A percentile compares a stretch with the other conserved stretches of the same genome.
Conservation (phyloP, 768 basidiomycete species). For the Hypholoma sublateritium region DNA sequence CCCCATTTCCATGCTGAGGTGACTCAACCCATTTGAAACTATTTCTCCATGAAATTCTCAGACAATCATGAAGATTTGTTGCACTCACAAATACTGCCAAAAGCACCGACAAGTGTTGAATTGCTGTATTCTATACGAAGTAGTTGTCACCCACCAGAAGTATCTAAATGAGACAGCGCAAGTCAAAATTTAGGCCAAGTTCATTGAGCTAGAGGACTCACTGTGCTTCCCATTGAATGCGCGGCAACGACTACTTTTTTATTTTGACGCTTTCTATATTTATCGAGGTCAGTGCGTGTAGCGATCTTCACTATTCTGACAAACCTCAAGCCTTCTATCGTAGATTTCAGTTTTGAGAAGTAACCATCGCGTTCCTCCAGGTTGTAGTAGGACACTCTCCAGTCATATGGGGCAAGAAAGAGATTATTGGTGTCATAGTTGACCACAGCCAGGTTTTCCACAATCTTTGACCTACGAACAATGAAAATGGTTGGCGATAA, state of each 20-base stretch:
- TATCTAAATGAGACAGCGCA: constrained; percentile 27
- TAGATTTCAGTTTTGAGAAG: constrained; percentile 78
- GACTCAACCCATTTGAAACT: constrained; percentile 99
- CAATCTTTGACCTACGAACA: constrained; percentile 73
- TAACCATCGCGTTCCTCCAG: constrained; percentile 91
- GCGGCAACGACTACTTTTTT: constrained; percentile 83
- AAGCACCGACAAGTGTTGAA: not conserved
- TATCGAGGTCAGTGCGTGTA: not conserved
- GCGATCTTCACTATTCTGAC: not conserved
- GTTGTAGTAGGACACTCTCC: constrained; percentile 87
- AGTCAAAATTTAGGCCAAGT: not conserved
- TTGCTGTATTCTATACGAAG: not conserved
- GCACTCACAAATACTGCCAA: constrained; percentile 79
- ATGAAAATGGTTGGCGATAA: not conserved
- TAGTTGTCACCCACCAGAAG: constrained; percentile 43
- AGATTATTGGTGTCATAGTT: constrained; percentile 93
- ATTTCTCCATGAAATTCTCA: constrained; percentile 2
- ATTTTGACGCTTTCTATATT: constrained; percentile 57
- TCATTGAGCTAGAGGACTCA: constrained; percentile 32
- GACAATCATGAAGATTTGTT: no score
- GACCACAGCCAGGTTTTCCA: constrained; percentile 91
- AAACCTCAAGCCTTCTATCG: constrained; percentile 78
- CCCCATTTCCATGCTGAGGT: constrained; percentile 76
- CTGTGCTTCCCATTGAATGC: constrained; percentile 85
- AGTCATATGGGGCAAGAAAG: constrained; percentile 85